These are phyloP conservation scores for Saccharomycopsis synnaedendra DNA, from an alignment of 805 yeast species.

Conservation along the genomic window DNA sequence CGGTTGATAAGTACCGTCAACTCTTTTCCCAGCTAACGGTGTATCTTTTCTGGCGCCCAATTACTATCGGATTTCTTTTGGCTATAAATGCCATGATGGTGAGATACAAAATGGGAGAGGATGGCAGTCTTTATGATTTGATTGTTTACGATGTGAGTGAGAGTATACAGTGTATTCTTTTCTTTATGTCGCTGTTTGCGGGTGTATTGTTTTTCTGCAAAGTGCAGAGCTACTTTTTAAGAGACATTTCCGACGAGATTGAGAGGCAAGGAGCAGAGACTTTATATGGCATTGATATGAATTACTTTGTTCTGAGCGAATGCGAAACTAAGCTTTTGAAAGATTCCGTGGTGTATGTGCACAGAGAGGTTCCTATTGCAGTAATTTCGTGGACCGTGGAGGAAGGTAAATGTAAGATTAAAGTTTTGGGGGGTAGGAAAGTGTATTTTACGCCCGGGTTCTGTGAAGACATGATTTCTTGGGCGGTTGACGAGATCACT, in stretches of 20 bases:
- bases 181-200: slow-evolving; percentile 29
- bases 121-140: slow-evolving; percentile 13
- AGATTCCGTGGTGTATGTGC: slow-evolving; percentile 42
- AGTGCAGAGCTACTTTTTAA: slow-evolving; percentile 37
- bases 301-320: slow-evolving; percentile 28
- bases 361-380: slow-evolving; percentile 67
- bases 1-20: slow-evolving; percentile 47
- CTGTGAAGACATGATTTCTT: slow-evolving; percentile 48
- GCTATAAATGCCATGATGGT: slow-evolving; percentile 6
- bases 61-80: slow-evolving; percentile 23
- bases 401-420: slow-evolving; percentile 25
- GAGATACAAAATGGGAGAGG: slow-evolving; percentile 2
- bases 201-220: slow-evolving; percentile 30
- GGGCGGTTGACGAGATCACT: slow-evolving; percentile 36
- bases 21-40: slow-evolving; percentile 36
- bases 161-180: slow-evolving; percentile 24
- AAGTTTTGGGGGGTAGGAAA: slow-evolving; percentile 52
- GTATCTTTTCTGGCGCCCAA: slow-evolving; percentile 34
- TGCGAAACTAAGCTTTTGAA: not conserved
- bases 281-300: slow-evolving; percentile 41
- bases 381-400: slow-evolving; percentile 41
- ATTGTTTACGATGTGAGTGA: slow-evolving; percentile 17
- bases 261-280: slow-evolving; percentile 23
- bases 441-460: slow-evolving; percentile 59
- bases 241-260: slow-evolving; percentile 25